Base-by-base conservation (phyloP, 306 rosid genomes). In the Dryas alaskensis region DNA sequence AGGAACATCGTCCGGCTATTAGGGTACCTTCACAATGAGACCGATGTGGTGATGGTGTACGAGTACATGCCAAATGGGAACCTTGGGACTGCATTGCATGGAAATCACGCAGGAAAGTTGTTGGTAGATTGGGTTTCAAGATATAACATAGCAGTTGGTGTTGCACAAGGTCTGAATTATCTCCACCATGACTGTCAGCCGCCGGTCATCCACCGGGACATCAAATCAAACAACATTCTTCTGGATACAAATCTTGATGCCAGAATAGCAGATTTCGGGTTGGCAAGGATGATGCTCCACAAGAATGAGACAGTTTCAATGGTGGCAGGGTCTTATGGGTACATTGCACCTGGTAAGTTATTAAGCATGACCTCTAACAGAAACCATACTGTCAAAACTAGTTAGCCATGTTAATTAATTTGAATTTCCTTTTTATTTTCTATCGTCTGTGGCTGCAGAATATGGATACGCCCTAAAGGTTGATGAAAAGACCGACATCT, bases 141-240 rank as follows among this genome's bases (percentile, higher is more conserved):
- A 74, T 92, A 92, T 64, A 95, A 88, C 66, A 78, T 92, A 57
- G 98, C 99, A 10, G 78, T 92, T 10, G 99, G 96, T 49, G 90
- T 90, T 31, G 99, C 97, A 10, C 96, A 95, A 59, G 99, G 97
- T 49, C 67, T 90, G 47, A 70, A 89, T 61, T 95, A 92, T 60
- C 98, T 95, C 31, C 99, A 95, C 81, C 93, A 92, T 37, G 99
- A 90, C 70, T 95, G 99, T 69, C 88, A 80, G 69, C 98, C 96
- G 16, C 79, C 93, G 0, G 82, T 95, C 12, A 82, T 92, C 69
- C 99, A 95, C 68, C 81, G 97, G 73, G 98, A 95, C 73, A 86
- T 95, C 76, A 92, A 92, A 83, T 88, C 97, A 6, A 90, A 90
- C 83, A 95, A 95, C 74, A 92, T 95, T 80, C 86, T 95, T 60